Evolutionary conservation across 345 rosid genomes (phyloP).

Genomic region (Hibiscus tridactylites): DNA sequence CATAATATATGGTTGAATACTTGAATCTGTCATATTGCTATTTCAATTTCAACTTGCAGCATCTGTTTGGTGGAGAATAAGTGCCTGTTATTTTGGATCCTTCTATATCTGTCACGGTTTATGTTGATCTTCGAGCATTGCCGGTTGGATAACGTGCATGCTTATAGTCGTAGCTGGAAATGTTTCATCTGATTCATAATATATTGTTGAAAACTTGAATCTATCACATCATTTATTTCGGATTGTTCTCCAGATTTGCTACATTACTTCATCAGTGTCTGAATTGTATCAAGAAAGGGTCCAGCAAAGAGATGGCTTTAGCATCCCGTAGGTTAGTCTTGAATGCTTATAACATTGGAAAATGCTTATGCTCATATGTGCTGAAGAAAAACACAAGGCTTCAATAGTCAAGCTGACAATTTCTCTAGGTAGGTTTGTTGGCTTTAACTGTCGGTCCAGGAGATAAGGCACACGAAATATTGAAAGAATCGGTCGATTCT

Average conservation of each 20-base stretch:
- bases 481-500: slow-evolving; percentile 53
- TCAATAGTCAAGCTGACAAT: no score
- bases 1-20: no score
- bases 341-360: not conserved
- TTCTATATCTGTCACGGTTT: no score
- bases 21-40: no score
- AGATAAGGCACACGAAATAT: slow-evolving; percentile 49
- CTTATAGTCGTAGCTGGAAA: not conserved
- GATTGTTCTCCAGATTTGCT: slow-evolving; percentile 47
- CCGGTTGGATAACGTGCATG: slow-evolving; percentile 39
- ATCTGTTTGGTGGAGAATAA: no score
- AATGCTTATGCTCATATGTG: no score
- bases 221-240: slow-evolving; percentile 1
- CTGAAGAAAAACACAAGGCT: no score
- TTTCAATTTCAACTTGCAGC: no score
- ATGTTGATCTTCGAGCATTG: slow-evolving; percentile 15
- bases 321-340: slow-evolving; percentile 65
- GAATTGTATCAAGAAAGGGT: slow-evolving; percentile 61
- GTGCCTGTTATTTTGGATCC: no score
- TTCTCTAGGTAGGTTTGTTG: slow-evolving; percentile 26
- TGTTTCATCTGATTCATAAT: not conserved
- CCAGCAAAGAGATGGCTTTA: slow-evolving; percentile 51
- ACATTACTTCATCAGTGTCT: slow-evolving; percentile 74
- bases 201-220: not conserved
- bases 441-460: slow-evolving; percentile 41